phyloP scores from a whole-genome alignment of 192 early-diverging fungal species.

The Coemansia sp. region DNA sequence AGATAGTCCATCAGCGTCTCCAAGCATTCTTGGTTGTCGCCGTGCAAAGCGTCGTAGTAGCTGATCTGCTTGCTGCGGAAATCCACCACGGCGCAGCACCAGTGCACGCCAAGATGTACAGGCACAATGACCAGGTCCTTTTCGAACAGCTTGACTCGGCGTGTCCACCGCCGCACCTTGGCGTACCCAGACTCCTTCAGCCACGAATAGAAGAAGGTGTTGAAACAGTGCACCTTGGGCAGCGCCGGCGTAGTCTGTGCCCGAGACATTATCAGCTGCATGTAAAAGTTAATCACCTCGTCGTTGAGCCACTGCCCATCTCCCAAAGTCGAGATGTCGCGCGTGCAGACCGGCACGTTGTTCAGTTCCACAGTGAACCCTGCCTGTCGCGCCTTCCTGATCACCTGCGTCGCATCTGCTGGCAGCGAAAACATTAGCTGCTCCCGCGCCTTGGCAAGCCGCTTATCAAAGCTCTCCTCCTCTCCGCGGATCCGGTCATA shows the following conservation, averaged over 20 bases:
- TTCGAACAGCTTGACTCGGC: slow-evolving; percentile 60
- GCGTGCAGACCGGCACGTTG: slow-evolving; percentile 54
- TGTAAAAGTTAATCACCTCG: slow-evolving; percentile 95
- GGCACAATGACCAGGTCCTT: slow-evolving; percentile 78
- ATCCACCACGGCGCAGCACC: slow-evolving; percentile 64
- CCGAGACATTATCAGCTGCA: slow-evolving; percentile 67
- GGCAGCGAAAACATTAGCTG: slow-evolving; percentile 18
- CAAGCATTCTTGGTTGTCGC: slow-evolving; percentile 54
- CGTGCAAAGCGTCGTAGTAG: slow-evolving; percentile 80
- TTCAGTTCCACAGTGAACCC: slow-evolving; percentile 25
- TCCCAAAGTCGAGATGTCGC: slow-evolving; percentile 67
- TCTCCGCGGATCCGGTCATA: slow-evolving; percentile 25
- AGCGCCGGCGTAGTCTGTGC: slow-evolving; percentile 35
- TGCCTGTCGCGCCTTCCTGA: slow-evolving; percentile 2
- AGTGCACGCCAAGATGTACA: slow-evolving; percentile 74
- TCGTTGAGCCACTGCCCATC: slow-evolving; percentile 88
- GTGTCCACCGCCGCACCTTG: slow-evolving; percentile 75
- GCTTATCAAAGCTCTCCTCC: slow-evolving; percentile 20
- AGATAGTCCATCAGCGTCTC: slow-evolving; percentile 57
- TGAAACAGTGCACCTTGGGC: slow-evolving; percentile 80
- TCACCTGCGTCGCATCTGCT: slow-evolving; percentile 11
- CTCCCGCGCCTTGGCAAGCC: slow-evolving; percentile 16
- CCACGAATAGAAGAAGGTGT: slow-evolving; percentile 83
- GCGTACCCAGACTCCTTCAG: slow-evolving; percentile 65
- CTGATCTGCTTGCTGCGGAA: slow-evolving; percentile 56